Conservation (phyloP, 192 early-diverging fungal species). For the Podila epigama region DNA sequence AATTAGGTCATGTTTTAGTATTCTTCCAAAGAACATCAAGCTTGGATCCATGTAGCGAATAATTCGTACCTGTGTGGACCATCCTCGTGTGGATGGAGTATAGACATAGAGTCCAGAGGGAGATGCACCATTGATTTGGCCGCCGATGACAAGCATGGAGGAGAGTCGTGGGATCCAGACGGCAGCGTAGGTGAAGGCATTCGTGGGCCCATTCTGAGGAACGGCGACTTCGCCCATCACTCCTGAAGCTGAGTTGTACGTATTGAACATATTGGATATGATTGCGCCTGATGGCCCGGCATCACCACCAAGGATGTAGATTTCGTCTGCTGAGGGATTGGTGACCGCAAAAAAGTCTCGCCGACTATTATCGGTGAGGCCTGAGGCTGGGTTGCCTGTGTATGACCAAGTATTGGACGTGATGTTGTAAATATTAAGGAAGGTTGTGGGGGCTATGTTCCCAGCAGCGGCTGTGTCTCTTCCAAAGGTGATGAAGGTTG, state of each 20-base stretch:
- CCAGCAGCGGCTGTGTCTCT: constrained; percentile 13
- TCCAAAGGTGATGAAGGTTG: constrained; percentile 26
- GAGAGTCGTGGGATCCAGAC: constrained; percentile 7
- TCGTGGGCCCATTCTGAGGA: constrained; percentile 5
- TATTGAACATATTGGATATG: constrained; percentile 9
- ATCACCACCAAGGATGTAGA: constrained; percentile 30
- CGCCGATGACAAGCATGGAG: constrained; percentile 22
- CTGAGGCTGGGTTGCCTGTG: not conserved
- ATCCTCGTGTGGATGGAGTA: constrained; percentile 1
- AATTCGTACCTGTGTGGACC: constrained; percentile 27
- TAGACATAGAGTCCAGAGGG: constrained; percentile 4
- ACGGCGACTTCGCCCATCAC: not conserved
- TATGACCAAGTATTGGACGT: constrained; percentile 4
- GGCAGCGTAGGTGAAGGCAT: constrained; percentile 14
- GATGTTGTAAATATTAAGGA: constrained; percentile 8
- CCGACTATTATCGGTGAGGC: constrained; percentile 3
- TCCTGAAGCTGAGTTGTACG: not conserved
- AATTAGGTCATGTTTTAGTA: not conserved
- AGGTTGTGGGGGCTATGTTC: not conserved
- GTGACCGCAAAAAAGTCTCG: constrained; percentile 26
- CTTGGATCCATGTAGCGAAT: not conserved
- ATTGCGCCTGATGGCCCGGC: not conserved
- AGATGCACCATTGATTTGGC: not conserved
- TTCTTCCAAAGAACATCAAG: not conserved
- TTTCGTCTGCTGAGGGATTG: constrained; percentile 7